A percentile compares a stretch with the other conserved stretches of the same genome.
Conservation (phyloP, 345 rosid genomes). For the Salix viminalis region DNA sequence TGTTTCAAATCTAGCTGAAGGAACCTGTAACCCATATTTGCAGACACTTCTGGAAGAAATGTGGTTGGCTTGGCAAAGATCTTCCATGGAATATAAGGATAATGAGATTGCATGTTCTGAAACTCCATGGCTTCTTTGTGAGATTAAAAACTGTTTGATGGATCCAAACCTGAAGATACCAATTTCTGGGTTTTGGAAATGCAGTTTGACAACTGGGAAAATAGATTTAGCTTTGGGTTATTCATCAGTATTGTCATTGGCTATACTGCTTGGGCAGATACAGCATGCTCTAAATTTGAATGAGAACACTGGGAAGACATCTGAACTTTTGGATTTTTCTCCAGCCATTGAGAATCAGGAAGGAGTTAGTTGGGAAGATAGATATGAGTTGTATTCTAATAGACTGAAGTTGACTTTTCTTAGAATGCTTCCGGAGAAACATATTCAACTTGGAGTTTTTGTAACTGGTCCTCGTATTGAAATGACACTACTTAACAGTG, state of each 20-base stretch:
- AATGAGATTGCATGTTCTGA: conserved; percentile 41
- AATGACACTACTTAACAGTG: conserved; percentile 32
- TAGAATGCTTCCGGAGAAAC: conserved; percentile 59
- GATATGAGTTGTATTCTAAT: conserved; percentile 33
- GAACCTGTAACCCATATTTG: conserved; percentile 30
- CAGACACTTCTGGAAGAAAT: conserved; percentile 49
- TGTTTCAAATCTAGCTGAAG: conserved; percentile 33
- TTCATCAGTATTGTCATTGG: conserved; percentile 46
- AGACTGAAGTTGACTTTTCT: conserved; percentile 42
- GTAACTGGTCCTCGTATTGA: conserved; percentile 65
- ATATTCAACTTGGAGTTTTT: conserved; percentile 58
- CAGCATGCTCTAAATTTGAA: conserved; percentile 37
- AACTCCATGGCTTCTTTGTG: conserved; percentile 62
- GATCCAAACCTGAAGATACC: conserved; percentile 37
- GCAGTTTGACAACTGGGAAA: conserved; percentile 62
- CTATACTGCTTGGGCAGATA: conserved; percentile 57
- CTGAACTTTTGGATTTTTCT: conserved; percentile 28
- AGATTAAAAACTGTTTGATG: conserved; percentile 48
- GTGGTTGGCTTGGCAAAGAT: conserved; percentile 61
- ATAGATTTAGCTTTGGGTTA: conserved; percentile 48
- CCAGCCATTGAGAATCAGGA: conserved; percentile 26
- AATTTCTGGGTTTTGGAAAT: conserved; percentile 55
- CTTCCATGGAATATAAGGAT: conserved; percentile 40
- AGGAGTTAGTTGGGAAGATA: conserved; percentile 34
- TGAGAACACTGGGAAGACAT: conserved; percentile 24